Conservation (phyloP, 1,284 basidiomycete species). For the Ustilago xerochloae region DNA sequence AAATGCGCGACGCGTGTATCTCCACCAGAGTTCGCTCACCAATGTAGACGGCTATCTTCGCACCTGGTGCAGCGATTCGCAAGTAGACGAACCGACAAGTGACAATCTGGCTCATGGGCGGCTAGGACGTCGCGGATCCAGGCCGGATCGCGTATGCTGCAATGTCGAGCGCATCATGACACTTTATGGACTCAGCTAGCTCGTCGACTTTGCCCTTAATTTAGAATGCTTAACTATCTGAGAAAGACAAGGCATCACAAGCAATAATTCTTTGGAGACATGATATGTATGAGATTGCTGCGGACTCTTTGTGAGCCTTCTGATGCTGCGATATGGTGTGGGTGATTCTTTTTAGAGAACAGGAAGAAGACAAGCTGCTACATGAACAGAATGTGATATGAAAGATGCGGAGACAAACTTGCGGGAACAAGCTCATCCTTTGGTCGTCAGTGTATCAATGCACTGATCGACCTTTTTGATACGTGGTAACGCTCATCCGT, state of each 20-base stretch:
- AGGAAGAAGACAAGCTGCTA: slow-evolving; percentile 10
- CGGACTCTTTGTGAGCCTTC: slow-evolving; percentile 52
- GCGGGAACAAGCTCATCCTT: slow-evolving; percentile 24
- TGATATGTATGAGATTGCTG: slow-evolving; percentile 51
- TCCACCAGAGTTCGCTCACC: background rate
- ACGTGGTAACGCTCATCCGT: slow-evolving; percentile 18
- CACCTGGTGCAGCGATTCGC: no score
- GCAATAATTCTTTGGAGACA: slow-evolving; percentile 19
- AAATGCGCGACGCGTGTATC: slow-evolving; percentile 10
- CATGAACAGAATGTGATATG: slow-evolving; percentile 5
- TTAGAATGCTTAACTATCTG: no score
- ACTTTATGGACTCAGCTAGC: no score
- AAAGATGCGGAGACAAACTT: slow-evolving; percentile 40
- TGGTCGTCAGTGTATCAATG: slow-evolving; percentile 17
- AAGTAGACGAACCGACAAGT: no score
- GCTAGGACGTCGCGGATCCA: no score
- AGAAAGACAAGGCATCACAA: no score
- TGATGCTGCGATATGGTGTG: slow-evolving; percentile 51
- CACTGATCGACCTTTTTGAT: slow-evolving; percentile 45
- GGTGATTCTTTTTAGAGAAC: slow-evolving; percentile 26
- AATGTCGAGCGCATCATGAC: no score
- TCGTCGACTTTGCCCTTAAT: no score
- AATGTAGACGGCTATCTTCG: background rate
- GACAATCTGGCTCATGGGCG: no score
- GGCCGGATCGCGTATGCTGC: no score